Evolutionary conservation across 2,329 filamentous ascomycete species (phyloP).

Genomic region (Didymella exigua): DNA sequence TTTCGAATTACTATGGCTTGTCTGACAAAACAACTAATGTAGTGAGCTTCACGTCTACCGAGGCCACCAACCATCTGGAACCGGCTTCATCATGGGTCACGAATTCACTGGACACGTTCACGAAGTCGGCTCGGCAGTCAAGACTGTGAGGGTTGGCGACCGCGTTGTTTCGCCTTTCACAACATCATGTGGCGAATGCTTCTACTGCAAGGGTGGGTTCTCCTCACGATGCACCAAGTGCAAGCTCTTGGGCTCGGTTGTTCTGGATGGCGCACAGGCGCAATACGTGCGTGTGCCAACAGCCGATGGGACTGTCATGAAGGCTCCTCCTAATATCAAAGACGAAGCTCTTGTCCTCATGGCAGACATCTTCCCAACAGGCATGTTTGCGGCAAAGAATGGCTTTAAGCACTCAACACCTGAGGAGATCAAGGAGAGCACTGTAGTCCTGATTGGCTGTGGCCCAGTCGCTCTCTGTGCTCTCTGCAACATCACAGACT

Average conservation of each 20-base stretch:
- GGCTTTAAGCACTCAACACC: constrained; percentile 69
- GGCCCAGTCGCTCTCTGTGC: constrained; percentile 82
- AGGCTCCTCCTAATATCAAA: constrained; percentile 71
- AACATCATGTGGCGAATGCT: constrained; percentile 66
- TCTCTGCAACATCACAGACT: constrained; percentile 75
- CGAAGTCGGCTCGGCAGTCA: constrained; percentile 70
- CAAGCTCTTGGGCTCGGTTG: constrained; percentile 71
- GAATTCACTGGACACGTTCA: constrained; percentile 83
- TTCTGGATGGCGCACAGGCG: constrained; percentile 78
- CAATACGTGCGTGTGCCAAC: constrained; percentile 76
- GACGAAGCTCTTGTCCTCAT: constrained; percentile 81
- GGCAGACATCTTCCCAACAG: constrained; percentile 88
- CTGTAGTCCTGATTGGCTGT: constrained; percentile 81
- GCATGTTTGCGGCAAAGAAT: constrained; percentile 82
- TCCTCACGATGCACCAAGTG: constrained; percentile 77
- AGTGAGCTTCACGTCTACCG: constrained; percentile 88
- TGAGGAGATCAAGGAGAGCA: constrained; percentile 67
- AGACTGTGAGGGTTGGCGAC: constrained; percentile 73
- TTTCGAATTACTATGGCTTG: too few relatives aligned
- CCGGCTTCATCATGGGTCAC: constrained; percentile 76
- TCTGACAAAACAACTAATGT: constrained; percentile 16
- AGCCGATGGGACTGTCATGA: constrained; percentile 80
- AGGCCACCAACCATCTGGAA: constrained; percentile 73
- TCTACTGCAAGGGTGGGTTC: constrained; percentile 79
- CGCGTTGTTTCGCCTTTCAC: constrained; percentile 85